phyloP scores from a whole-genome alignment of 2,329 filamentous ascomycete species.

The Diaporthe sp. region DNA sequence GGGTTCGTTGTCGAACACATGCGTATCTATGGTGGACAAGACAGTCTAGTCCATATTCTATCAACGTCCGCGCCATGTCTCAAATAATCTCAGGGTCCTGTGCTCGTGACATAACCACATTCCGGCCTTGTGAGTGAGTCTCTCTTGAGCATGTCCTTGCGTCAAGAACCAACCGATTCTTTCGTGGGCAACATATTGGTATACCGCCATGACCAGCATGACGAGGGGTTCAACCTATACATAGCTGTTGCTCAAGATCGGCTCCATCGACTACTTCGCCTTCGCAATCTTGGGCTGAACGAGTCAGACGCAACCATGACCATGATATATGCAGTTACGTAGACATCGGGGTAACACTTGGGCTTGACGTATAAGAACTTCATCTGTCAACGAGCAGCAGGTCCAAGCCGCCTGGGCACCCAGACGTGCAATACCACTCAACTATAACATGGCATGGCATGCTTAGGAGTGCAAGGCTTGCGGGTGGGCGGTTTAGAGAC shows the following conservation, averaged over 20 bases:
- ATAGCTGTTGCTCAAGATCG: neutral
- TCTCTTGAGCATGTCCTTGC: neutral
- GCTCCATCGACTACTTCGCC: neutral
- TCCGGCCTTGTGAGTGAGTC: neutral
- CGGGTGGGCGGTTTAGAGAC: slow-evolving; percentile 30
- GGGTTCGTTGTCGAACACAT: neutral
- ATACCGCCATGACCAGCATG: neutral
- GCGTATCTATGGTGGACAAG: neutral
- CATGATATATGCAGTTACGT: neutral
- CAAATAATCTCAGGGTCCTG: slow-evolving; percentile 15
- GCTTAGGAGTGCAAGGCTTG: neutral
- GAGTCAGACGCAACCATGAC: neutral
- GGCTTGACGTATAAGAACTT: neutral
- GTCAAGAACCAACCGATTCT: neutral
- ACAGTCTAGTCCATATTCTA: slow-evolving; percentile 2
- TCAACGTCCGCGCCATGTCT: slow-evolving; percentile 21
- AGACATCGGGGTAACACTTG: neutral
- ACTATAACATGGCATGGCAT: neutral
- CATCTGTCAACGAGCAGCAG: neutral
- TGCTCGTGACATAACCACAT: neutral
- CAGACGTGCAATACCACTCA: neutral
- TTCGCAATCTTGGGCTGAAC: neutral
- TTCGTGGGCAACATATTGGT: neutral
- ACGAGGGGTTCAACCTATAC: neutral
- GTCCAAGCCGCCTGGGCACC: neutral